Percentiles rank a stretch among this genome's conserved stretches.
These are phyloP conservation scores for Coprinopsis marcescibilis DNA, from an alignment of 768 basidiomycete species.

Conservation along the genomic window DNA sequence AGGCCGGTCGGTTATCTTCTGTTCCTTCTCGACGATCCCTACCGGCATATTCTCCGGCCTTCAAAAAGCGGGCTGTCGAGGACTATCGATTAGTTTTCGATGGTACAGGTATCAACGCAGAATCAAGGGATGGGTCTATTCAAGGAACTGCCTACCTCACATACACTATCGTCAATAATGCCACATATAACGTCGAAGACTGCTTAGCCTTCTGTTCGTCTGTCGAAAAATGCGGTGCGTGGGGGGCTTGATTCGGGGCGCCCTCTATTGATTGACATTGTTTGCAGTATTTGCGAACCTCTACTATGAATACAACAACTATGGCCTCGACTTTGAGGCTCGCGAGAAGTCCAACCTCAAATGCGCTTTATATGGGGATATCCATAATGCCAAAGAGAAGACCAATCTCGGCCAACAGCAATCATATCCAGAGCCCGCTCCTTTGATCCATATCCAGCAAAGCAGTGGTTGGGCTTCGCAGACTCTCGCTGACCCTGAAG, in stretches of 20 bases:
- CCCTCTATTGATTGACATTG: background rate
- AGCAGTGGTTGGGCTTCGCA: slow-evolving; percentile 36
- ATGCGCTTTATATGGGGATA: slow-evolving; percentile 40
- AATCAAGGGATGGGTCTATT: slow-evolving; percentile 37
- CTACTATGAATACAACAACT: slow-evolving; percentile 45
- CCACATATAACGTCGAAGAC: slow-evolving; percentile 38
- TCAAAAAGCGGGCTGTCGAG: slow-evolving; percentile 15
- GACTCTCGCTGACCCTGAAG: slow-evolving; percentile 30
- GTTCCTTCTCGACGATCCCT: background rate
- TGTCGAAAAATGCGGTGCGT: slow-evolving; percentile 37
- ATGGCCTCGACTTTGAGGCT: slow-evolving; percentile 33
- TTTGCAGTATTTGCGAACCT: slow-evolving; percentile 41
- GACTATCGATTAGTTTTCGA: slow-evolving; percentile 35
- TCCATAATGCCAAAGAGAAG: slow-evolving; percentile 39
- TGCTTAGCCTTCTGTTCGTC: slow-evolving; percentile 37
- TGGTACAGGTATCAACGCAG: slow-evolving; percentile 29
- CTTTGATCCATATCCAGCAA: slow-evolving; percentile 36
- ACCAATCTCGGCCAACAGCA: slow-evolving; percentile 40
- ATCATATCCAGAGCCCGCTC: slow-evolving; percentile 27
- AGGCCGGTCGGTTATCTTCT: slow-evolving; percentile 7
- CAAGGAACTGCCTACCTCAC: slow-evolving; percentile 44
- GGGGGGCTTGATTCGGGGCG: background rate
- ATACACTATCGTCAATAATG: slow-evolving; percentile 38
- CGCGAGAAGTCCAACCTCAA: slow-evolving; percentile 39
- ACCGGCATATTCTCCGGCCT: background rate